These are phyloP conservation scores for Arthrobotrys megalospora DNA, from an alignment of 2,329 filamentous ascomycete species.

Conservation along the genomic window DNA sequence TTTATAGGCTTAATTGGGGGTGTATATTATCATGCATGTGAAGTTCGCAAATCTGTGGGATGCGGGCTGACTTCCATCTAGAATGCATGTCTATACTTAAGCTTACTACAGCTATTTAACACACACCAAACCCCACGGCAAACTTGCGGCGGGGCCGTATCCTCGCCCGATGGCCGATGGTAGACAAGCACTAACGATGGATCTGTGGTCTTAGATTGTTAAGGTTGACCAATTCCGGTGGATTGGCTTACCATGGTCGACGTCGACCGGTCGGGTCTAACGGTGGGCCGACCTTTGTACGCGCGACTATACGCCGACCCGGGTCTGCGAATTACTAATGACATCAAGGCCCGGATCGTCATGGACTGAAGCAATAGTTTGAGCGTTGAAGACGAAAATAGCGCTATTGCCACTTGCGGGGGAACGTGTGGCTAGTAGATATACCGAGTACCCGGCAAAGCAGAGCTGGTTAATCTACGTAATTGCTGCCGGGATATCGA, in stretches of 20 bases:
- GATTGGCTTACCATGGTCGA: slow-evolving; percentile 2
- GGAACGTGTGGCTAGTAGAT: background rate
- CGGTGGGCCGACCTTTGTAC: slow-evolving; percentile 8
- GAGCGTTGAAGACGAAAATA: background rate
- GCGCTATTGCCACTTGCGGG: slow-evolving; percentile 3
- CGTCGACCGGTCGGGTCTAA: slow-evolving; percentile 28
- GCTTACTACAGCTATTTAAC: background rate
- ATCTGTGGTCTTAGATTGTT: slow-evolving; percentile 3
- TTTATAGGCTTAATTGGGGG: slow-evolving; percentile 12
- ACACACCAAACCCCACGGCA: background rate
- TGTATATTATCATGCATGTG: background rate
- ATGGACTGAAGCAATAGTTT: too few relatives aligned
- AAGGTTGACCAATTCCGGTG: slow-evolving; percentile 15
- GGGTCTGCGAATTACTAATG: background rate
- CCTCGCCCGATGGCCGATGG: slow-evolving; percentile 8
- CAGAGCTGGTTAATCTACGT: slow-evolving; percentile 14
- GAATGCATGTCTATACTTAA: too few relatives aligned
- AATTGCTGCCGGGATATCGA: background rate
- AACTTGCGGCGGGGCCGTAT: background rate
- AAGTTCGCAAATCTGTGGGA: background rate
- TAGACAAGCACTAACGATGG: background rate
- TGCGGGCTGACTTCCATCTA: too few relatives aligned
- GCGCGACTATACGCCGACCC: background rate
- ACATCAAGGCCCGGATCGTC: slow-evolving; percentile 23
- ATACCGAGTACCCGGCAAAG: background rate